Evolutionary conservation across 2,329 filamentous ascomycete genomes (phyloP), one percentile per base, ranked within the genome.

Genomic region (Corynespora cassiicola): DNA sequence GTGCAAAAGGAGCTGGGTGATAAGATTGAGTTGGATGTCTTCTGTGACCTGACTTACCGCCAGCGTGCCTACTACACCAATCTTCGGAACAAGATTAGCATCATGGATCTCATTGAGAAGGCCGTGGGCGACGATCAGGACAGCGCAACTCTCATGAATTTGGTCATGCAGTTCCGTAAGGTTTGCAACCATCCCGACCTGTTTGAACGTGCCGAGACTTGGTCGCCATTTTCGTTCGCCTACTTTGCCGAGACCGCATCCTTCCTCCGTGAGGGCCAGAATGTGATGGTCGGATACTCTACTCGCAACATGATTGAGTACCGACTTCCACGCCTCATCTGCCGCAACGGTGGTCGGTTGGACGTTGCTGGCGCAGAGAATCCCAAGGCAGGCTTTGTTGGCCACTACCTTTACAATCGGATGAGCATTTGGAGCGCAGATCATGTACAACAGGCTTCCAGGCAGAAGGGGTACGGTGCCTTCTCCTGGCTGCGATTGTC

Each of bases 121-220:
- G 92, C 92, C 2, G 81, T 94, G 54, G 94, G 94, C 22, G 91
- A 96, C 58, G 94, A 97, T 32, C 86, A 92, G 57, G 94, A 97
- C 64, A 95, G 89, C 22, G 91, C 92, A 25, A 97, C 92, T 1
- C 73, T 99, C 59, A 97, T 99, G 94, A 99, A 99, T 70, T 77
- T 99, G 51, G 94, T 99, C 49, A 99, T 99, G 94, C 94, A 99
- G 72, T 99, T 99, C 81, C 84, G 94, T 58, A 99, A 99, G 73
- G 94, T 99, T 40, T 99, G 94, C 75, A 99, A 99, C 63, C 94
- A 99, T 65, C 94, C 94, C 0, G 94, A 99, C 71, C 73, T 99
- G 21, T 99, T 99, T 56, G 91, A 99, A 70, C 86, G 94, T 29
- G 91, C 92, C 7, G 92, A 97, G 45, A 95, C 90, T 7, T 86